Base-by-base conservation (phyloP, 108 stramenopile genomes). In the Pseudonitzschia pungens region DNA sequence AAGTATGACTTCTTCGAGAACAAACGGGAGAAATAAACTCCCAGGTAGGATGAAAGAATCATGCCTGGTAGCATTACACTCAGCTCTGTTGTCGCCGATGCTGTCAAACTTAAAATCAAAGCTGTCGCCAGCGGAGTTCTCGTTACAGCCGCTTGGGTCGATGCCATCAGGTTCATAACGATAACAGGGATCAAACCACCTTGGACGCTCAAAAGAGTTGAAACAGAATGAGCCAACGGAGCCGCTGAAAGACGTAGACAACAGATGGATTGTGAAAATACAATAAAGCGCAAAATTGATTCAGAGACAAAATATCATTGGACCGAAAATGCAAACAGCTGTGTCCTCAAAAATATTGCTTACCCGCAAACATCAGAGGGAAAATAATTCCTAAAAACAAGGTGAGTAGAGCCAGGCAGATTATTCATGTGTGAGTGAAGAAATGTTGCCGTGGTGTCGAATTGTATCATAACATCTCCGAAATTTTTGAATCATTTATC, bases 131-230 rank as follows among this genome's bases (percentile, higher is more conserved):
- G 56, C 2, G 88, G 88, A 16, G 88, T 89, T 22, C 88, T 50
- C 14, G 88, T 89, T 26, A 82, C 86, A 45, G 84, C 81, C 2
- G 88, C 86, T 48, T 86, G 80, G 5, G 80, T 79, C 41, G 88
- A 73, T 32, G 82, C 84, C 88, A 89, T 89, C 21, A 83, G 70
- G 65, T 81, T 75, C 84, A 87, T 83, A 1, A 84, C 76, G 27
- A 76, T 63, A 41, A 81, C 50, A 3, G 88, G 85, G 5, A 77
- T 51, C 8, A 82, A 29, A 20, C 82, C 70, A 18, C 70, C 16
- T 42, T 50, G 15, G 68, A 41, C 29, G 81, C 40, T 27, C 24
- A 36, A 51, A 21, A 65, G 60, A 18, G 44, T 65, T 28, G 71
- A 64, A 54, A 54, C 44, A 63, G 69, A 66, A 68, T 53, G 69